These are phyloP conservation scores for Geotrichum fermentans DNA, from an alignment of 1,139 yeast genomes.

Conservation along the genomic window DNA sequence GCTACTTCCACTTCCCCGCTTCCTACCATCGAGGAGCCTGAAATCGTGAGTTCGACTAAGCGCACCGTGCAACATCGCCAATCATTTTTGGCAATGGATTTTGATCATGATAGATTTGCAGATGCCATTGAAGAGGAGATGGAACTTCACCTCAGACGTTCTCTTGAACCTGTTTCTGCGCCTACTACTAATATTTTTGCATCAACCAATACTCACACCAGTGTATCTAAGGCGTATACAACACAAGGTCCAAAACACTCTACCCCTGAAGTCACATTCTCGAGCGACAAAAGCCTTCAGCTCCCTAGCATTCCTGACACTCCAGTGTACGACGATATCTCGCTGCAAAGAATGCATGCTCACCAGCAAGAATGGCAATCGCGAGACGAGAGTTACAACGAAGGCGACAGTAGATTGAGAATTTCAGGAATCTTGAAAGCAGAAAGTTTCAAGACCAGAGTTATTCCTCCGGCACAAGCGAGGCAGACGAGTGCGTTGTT, in stretches of 20 bases:
- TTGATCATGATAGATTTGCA: constrained; percentile 38
- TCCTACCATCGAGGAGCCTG: background rate
- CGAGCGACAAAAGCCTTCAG: constrained; percentile 4
- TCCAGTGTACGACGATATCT: constrained; percentile 9
- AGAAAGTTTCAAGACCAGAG: constrained; percentile 11
- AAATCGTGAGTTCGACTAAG: constrained; percentile 2
- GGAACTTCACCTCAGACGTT: constrained; percentile 6
- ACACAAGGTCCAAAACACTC: background rate
- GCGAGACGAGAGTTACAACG: background rate
- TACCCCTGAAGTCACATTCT: background rate
- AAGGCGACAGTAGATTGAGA: background rate
- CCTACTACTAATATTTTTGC: background rate
- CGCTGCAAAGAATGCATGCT: constrained; percentile 2
- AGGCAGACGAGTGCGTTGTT: background rate
- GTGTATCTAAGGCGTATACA: background rate
- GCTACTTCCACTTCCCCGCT: constrained; percentile 1
- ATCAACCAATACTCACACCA: background rate
- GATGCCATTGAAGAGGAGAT: constrained; percentile 29
- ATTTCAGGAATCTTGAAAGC: constrained; percentile 12
- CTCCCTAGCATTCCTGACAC: constrained; percentile 13
- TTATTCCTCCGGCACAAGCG: background rate
- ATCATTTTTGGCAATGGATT: constrained; percentile 36
- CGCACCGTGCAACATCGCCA: background rate
- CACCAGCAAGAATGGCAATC: background rate
- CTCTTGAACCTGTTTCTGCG: background rate